Conservation (phyloP, 768 basidiomycete genomes). For the Panus rudis region DNA sequence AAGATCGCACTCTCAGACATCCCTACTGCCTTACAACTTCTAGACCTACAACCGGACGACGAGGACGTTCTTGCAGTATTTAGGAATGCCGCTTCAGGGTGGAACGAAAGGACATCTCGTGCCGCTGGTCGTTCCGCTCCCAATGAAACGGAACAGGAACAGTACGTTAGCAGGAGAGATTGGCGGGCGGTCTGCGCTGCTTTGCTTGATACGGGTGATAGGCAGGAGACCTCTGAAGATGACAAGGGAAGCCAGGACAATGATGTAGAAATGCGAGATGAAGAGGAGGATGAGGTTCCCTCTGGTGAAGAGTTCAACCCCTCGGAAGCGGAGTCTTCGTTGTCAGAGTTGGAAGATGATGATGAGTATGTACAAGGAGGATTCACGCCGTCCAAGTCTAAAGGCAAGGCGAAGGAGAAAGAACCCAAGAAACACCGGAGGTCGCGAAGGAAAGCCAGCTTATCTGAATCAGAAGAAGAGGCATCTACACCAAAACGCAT, state of each 20-base stretch:
- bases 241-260: conserved; percentile 24
- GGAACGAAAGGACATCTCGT: no score
- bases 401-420: conserved; percentile 1
- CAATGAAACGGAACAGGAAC: conserved; percentile 16
- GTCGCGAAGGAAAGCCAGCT: background rate
- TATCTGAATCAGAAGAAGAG: conserved; percentile 1
- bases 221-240: no score
- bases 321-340: no score
- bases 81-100: conserved; percentile 68
- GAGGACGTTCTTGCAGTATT: conserved; percentile 67
- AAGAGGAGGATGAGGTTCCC: conserved; percentile 18
- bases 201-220: conserved; percentile 36
- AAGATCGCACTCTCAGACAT: conserved; percentile 50
- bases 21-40: conserved; percentile 51
- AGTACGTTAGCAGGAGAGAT: conserved; percentile 53
- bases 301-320: conserved; percentile 26
- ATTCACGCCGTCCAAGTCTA: conserved; percentile 5
- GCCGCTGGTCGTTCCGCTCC: conserved; percentile 10
- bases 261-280: conserved; percentile 16
- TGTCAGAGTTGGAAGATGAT: no score
- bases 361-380: conserved; percentile 25
- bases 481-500: conserved; percentile 17
- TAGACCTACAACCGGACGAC: conserved; percentile 59
- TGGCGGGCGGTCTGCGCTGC: conserved; percentile 80
- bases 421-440: background rate